Evolutionary conservation across 2,329 filamentous ascomycete genomes (phyloP), one percentile per base, ranked within the genome.

Genomic region (Lasiodiplodia theobromae): DNA sequence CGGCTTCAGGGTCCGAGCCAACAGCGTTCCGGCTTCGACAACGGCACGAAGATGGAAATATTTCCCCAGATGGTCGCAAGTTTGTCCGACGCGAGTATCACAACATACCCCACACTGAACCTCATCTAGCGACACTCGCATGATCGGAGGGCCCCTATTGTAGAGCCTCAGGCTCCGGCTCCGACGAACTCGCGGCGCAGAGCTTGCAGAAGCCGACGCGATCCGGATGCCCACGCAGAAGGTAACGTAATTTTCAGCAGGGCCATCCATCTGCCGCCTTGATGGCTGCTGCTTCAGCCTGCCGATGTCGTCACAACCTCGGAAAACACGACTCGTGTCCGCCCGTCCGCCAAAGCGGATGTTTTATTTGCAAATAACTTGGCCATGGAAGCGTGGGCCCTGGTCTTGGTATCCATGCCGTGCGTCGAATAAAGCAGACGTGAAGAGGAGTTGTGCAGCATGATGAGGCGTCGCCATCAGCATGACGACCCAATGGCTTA

Each of bases 221-320:
- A n/a, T 47, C 21, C 44, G 21, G 44, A 47, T 21, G n/a, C 44
- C n/a, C 44, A 47, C n/a, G 44, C 44, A 44, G 16, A n/a, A 18
- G 21, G 44, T 21, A 47, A 47, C 44, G 44, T 3, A 47, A n/a
- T 21, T 16, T 47, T 47, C 44, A 10, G 12, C 23, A 38, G 21
- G 14, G 18, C 16, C 18, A 31, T 49, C 10, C 25, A 28, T 16
- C 14, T 44, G 23, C 21, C 7, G 37, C 40, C 25, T 49, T 44
- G 12, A 51, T 62, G 40, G 58, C 31, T 62, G 40, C 31, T 63
- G 40, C 40, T 47, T 31, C 23, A 34, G 40, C 58, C 25, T 49
- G 12, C 23, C 58, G n/a, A 51, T 63, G 40, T 49, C 58, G 58
- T 63, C 58, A 63, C 58, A 49, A 31, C 58, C 58, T 63, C 58